These are phyloP conservation scores for Rhodofomes roseus DNA, from an alignment of 1,284 basidiomycete species.

Conservation along the genomic window DNA sequence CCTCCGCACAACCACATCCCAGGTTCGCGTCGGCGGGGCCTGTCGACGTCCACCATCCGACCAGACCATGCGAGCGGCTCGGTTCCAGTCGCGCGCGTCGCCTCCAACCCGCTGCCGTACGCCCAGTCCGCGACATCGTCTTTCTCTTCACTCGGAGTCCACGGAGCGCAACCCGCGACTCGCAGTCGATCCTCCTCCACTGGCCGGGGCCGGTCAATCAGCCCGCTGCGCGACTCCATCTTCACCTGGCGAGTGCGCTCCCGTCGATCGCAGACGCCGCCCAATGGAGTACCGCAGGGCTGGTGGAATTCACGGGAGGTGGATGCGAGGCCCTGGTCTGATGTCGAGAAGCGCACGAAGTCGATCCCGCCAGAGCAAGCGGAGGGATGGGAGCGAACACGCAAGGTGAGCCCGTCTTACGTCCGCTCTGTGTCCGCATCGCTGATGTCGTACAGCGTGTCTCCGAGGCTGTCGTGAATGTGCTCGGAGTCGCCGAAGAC, in stretches of 20 bases:
- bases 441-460: constrained; percentile 18
- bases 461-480: constrained; percentile 37
- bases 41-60: constrained; percentile 21
- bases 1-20: neutral
- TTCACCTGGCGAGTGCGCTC: constrained; percentile 14
- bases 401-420: constrained; percentile 34
- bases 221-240: constrained; percentile 19
- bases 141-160: constrained; percentile 12
- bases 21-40: constrained; percentile 9
- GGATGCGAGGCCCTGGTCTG: constrained; percentile 28
- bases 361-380: constrained; percentile 47
- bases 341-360: constrained; percentile 22
- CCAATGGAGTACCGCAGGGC: constrained; percentile 16
- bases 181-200: constrained; percentile 13
- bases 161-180: constrained; percentile 9
- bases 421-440: neutral
- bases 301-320: constrained; percentile 30
- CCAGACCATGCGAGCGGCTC: constrained; percentile 1
- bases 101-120: constrained; percentile 21
- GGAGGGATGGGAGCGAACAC: constrained; percentile 45
- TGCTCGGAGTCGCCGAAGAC: constrained; percentile 40
- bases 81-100: constrained; percentile 20
- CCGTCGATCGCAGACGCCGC: constrained; percentile 15
- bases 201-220: constrained; percentile 17
- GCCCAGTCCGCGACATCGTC: constrained; percentile 6